phyloP scores from a whole-genome alignment of 768 basidiomycete species.

The Tylopilus balloui region DNA sequence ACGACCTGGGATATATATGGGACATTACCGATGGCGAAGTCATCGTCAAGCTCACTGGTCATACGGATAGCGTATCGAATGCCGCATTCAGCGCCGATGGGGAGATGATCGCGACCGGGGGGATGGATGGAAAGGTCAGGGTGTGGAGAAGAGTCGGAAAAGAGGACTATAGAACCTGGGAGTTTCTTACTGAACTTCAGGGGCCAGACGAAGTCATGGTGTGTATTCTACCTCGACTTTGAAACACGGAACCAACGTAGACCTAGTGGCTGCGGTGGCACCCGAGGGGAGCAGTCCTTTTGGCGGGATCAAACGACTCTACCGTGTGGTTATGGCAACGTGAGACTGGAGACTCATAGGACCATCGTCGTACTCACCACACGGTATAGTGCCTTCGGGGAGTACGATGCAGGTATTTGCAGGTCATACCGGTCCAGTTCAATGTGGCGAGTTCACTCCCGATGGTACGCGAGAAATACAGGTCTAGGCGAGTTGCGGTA shows the following conservation, averaged over 20 bases:
- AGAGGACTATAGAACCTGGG: slow-evolving; percentile 78
- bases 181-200: slow-evolving; percentile 88
- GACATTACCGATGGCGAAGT: slow-evolving; percentile 76
- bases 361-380: neutral
- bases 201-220: slow-evolving; percentile 97
- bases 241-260: slow-evolving; percentile 4
- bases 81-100: slow-evolving; percentile 84
- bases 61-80: slow-evolving; percentile 84
- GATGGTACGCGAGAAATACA: slow-evolving; percentile 51
- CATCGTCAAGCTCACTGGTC: slow-evolving; percentile 83
- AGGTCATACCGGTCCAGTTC: slow-evolving; percentile 79
- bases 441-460: slow-evolving; percentile 88
- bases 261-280: slow-evolving; percentile 91
- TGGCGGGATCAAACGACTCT: slow-evolving; percentile 90
- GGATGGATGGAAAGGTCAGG: slow-evolving; percentile 95
- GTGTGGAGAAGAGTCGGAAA: slow-evolving; percentile 85
- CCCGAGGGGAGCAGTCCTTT: slow-evolving; percentile 82
- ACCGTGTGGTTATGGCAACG: slow-evolving; percentile 98
- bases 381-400: slow-evolving; percentile 78
- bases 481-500: neutral
- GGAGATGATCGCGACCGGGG: slow-evolving; percentile 90
- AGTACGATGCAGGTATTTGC: slow-evolving; percentile 95
- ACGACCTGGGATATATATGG: slow-evolving; percentile 94
- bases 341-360: slow-evolving; percentile 36
- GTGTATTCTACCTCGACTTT: slow-evolving; percentile 26